A percentile compares a stretch with the other conserved stretches of the same genome.
These are phyloP conservation scores for Aspergillus wentii DNA, from an alignment of 495 filamentous ascomycete genomes.

Conservation along the genomic window DNA sequence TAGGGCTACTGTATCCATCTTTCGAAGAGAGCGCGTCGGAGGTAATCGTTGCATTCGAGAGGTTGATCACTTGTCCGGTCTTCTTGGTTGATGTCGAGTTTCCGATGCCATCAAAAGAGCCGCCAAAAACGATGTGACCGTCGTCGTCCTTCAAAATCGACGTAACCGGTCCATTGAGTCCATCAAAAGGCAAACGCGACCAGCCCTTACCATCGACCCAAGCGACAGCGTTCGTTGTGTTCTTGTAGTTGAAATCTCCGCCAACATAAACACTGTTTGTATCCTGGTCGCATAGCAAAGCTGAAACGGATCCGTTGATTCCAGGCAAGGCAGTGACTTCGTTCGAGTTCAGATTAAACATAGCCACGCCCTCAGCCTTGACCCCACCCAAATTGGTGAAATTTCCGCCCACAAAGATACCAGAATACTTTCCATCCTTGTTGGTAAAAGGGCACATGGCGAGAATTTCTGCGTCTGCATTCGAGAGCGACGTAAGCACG, in stretches of 20 bases:
- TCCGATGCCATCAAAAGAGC: constrained; percentile 85
- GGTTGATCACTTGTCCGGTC: constrained; percentile 73
- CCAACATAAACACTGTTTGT: constrained; percentile 85
- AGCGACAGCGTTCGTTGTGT: constrained; percentile 83
- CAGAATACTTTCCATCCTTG: constrained; percentile 60
- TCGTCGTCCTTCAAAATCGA: constrained; percentile 75
- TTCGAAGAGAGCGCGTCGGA: constrained; percentile 54
- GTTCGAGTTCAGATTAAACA: constrained; percentile 67
- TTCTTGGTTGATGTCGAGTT: constrained; percentile 65
- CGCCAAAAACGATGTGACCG: constrained; percentile 87
- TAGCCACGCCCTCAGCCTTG: constrained; percentile 71
- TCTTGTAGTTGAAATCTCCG: constrained; percentile 71
- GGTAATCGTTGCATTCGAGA: constrained; percentile 69
- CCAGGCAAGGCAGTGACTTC: constrained; percentile 68
- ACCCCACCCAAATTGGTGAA: constrained; percentile 86
- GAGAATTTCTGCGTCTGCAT: constrained; percentile 76
- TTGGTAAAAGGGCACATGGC: constrained; percentile 79
- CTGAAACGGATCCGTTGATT: constrained; percentile 73
- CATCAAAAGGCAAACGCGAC: constrained; percentile 83
- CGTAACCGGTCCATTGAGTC: constrained; percentile 90
- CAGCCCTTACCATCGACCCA: constrained; percentile 68
- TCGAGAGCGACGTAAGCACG: constrained; percentile 64
- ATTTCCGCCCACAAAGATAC: constrained; percentile 85
- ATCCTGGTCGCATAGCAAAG: constrained; percentile 78
- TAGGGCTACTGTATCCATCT: constrained; percentile 69